phyloP scores from a whole-genome alignment of 2,329 filamentous ascomycete species.

The Cladosporium velox region DNA sequence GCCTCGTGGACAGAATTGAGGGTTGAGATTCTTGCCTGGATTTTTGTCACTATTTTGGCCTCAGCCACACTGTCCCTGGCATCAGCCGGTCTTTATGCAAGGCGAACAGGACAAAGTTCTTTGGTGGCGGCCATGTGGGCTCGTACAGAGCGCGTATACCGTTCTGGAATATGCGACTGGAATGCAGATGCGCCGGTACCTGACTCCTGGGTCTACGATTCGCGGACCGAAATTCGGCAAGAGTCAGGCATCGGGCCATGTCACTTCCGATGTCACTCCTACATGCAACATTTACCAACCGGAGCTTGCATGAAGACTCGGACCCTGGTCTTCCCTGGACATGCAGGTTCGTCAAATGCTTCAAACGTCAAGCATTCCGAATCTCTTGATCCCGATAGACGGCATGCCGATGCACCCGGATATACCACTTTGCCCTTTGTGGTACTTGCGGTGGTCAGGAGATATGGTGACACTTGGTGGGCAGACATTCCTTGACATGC shows the following conservation, averaged over 20 bases:
- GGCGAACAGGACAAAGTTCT: background rate
- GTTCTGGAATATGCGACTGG: background rate
- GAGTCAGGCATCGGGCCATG: background rate
- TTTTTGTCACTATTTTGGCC: background rate
- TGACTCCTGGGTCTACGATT: background rate
- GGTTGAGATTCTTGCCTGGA: background rate
- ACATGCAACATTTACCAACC: background rate
- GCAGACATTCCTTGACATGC: background rate
- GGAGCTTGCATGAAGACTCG: background rate
- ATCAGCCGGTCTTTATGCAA: background rate
- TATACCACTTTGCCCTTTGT: background rate
- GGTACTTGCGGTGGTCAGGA: background rate
- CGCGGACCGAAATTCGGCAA: constrained; percentile 3
- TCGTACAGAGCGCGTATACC: background rate
- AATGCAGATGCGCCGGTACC: background rate
- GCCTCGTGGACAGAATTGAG: constrained; percentile 26
- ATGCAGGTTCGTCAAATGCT: background rate
- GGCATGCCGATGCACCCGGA: background rate
- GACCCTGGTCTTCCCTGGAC: background rate
- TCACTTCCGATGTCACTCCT: constrained; percentile 1
- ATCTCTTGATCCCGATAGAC: background rate
- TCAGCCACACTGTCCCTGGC: background rate
- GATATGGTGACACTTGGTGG: background rate
- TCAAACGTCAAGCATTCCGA: constrained; percentile 1
- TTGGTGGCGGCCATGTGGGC: background rate